A percentile compares a stretch with the other conserved stretches of the same genome.
Evolutionary conservation across 495 filamentous ascomycete genomes (phyloP).

Genomic region (Penicillium turbatum): DNA sequence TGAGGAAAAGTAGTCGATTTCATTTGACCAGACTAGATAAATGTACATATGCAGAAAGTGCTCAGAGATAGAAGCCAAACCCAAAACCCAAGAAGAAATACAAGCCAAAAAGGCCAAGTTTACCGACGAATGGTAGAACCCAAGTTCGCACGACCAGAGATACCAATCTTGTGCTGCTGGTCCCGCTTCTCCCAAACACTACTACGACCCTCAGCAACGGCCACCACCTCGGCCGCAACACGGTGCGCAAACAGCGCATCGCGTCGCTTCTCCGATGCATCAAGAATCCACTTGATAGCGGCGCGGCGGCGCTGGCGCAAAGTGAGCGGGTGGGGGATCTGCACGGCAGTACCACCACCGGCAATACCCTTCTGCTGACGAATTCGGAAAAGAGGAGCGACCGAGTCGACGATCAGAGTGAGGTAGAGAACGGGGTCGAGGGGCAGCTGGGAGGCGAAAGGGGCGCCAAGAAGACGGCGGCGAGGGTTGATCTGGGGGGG

Average conservation of each 20-base stretch:
- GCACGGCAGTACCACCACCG: slow-evolving; percentile 79
- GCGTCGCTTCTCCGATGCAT: slow-evolving; percentile 66
- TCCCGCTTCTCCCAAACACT: slow-evolving; percentile 75
- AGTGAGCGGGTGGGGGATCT: slow-evolving; percentile 72
- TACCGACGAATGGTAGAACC: slow-evolving; percentile 23
- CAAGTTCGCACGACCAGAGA: slow-evolving; percentile 69
- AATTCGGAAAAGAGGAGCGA: slow-evolving; percentile 84
- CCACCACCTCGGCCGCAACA: slow-evolving; percentile 81
- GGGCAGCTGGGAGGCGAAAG: slow-evolving; percentile 68
- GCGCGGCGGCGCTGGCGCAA: slow-evolving; percentile 68
- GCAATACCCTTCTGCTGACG: slow-evolving; percentile 68
- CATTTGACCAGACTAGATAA: slow-evolving; percentile 6
- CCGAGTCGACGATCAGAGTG: slow-evolving; percentile 86
- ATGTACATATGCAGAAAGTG: slow-evolving; percentile 13
- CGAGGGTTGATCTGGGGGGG: slow-evolving; percentile 65
- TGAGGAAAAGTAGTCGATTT: neutral
- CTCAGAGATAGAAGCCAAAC: slow-evolving; percentile 8
- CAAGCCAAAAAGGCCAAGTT: neutral
- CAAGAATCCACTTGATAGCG: slow-evolving; percentile 85
- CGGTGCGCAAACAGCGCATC: slow-evolving; percentile 66
- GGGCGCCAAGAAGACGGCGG: slow-evolving; percentile 67
- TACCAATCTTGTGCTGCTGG: slow-evolving; percentile 67
- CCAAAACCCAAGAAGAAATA: slow-evolving; percentile 7
- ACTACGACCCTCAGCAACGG: slow-evolving; percentile 82
- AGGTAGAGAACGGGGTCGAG: slow-evolving; percentile 75